Conservation (phyloP, 176 grass and related monocot genomes). For the Phragmites australis region DNA sequence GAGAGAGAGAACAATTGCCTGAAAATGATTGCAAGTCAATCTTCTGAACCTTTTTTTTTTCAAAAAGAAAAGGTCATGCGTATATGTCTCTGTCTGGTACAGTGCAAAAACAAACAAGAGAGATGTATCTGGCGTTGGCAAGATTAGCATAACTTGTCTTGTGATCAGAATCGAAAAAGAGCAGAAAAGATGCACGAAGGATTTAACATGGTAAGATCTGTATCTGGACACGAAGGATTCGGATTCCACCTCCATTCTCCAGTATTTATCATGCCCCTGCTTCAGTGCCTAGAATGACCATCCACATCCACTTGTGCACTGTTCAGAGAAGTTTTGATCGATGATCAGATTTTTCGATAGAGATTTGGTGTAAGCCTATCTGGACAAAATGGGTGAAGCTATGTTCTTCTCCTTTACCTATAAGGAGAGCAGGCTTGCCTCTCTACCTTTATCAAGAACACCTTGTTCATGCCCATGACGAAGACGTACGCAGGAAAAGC, state of each 20-base stretch:
- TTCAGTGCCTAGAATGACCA: neutral
- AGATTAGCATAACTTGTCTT: neutral
- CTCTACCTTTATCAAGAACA: neutral
- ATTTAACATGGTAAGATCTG: neutral
- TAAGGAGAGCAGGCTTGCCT: too few species aligned
- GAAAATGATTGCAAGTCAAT: constrained; percentile 11
- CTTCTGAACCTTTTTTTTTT: neutral
- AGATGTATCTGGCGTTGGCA: neutral
- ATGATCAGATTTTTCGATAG: neutral
- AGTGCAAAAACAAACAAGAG: neutral
- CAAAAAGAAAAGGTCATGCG: neutral
- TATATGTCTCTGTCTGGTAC: neutral
- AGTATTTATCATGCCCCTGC: neutral
- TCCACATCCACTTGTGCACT: neutral
- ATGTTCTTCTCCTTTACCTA: neutral
- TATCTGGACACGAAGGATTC: neutral
- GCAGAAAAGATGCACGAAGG: neutral
- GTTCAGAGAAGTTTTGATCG: neutral
- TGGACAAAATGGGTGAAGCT: neutral
- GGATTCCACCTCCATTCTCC: neutral
- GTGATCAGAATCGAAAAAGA: neutral
- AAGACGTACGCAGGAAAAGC: too few species aligned
- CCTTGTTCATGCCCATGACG: too few species aligned
- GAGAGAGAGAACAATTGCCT: neutral
- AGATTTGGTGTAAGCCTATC: neutral